Evolutionary conservation across 768 basidiomycete genomes (phyloP).

Genomic region (Termitomyces sp.): DNA sequence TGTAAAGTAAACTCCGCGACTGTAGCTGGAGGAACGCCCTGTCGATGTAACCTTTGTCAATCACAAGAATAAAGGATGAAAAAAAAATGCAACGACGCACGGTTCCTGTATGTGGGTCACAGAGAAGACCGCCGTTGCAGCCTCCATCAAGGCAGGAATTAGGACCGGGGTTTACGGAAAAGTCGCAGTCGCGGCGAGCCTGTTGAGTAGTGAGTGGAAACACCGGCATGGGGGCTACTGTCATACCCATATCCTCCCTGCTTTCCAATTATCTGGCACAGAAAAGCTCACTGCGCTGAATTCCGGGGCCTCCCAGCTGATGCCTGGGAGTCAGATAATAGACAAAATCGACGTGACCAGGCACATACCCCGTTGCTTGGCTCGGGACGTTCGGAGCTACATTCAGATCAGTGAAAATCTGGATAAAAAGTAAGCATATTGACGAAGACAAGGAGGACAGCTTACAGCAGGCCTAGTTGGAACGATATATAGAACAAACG

Average conservation of each 20-base stretch:
- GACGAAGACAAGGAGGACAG: not conserved
- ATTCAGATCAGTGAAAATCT: slow-evolving; percentile 59
- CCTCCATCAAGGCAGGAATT: slow-evolving; percentile 62
- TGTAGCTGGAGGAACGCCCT: slow-evolving; percentile 65
- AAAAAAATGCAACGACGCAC: slow-evolving; percentile 20
- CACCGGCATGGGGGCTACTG: not conserved
- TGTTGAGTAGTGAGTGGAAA: slow-evolving; percentile 19
- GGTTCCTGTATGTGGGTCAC: slow-evolving; percentile 47
- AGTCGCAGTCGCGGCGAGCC: slow-evolving; percentile 64
- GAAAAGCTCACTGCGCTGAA: slow-evolving; percentile 37
- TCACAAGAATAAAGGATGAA: not conserved
- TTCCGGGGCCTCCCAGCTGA: slow-evolving; percentile 36
- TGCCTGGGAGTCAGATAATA: not conserved
- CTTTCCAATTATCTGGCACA: slow-evolving; percentile 61
- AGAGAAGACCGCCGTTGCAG: slow-evolving; percentile 64
- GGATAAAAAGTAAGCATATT: not conserved
- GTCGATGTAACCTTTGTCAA: not conserved
- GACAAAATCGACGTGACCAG: not conserved
- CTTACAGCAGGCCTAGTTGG: slow-evolving; percentile 34
- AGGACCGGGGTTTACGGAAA: slow-evolving; percentile 45
- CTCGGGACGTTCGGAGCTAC: slow-evolving; percentile 42
- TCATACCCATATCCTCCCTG: slow-evolving; percentile 58
- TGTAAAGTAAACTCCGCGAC: slow-evolving; percentile 66
- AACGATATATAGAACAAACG: not conserved
- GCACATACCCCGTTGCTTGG: slow-evolving; percentile 39